These are phyloP conservation scores for Myxozyma neotropica DNA, from an alignment of 805 yeast genomes.

Conservation along the genomic window DNA sequence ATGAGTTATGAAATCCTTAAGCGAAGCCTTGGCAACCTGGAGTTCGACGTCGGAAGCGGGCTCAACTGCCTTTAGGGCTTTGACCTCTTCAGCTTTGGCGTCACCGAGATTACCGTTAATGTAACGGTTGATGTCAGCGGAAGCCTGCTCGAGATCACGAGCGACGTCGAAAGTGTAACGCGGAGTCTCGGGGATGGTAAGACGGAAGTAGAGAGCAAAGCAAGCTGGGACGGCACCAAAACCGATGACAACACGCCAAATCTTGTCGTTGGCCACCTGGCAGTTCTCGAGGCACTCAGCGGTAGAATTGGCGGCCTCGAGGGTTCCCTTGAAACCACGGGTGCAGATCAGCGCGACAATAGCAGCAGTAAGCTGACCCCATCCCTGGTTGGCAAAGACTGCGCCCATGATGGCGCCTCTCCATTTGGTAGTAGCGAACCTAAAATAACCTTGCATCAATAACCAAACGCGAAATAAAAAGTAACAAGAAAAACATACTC, in stretches of 20 bases:
- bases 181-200: conserved; percentile 94
- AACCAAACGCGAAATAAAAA: background rate
- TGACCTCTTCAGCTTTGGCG: conserved; percentile 48
- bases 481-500: conserved; percentile 47
- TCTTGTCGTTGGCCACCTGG: conserved; percentile 79
- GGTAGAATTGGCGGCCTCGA: conserved; percentile 57
- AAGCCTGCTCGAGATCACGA: conserved; percentile 57
- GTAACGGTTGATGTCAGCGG: conserved; percentile 59
- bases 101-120: conserved; percentile 54
- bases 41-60: conserved; percentile 47
- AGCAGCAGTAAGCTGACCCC: conserved; percentile 92
- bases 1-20: conserved; percentile 68
- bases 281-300: conserved; percentile 67
- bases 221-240: conserved; percentile 89
- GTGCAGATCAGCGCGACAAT: conserved; percentile 75
- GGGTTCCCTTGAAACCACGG: conserved; percentile 70
- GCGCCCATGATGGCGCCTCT: conserved; percentile 98
- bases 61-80: conserved; percentile 26
- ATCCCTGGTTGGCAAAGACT: conserved; percentile 94
- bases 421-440: conserved; percentile 88
- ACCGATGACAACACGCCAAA: conserved; percentile 92
- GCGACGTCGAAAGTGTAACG: conserved; percentile 81
- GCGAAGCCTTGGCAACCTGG: conserved; percentile 77
- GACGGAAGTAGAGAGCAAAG: conserved; percentile 81
- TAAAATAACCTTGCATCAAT: background rate